These are phyloP conservation scores for Pinus taeda DNA, from an alignment of 75 land plant species.

Conservation along the genomic window DNA sequence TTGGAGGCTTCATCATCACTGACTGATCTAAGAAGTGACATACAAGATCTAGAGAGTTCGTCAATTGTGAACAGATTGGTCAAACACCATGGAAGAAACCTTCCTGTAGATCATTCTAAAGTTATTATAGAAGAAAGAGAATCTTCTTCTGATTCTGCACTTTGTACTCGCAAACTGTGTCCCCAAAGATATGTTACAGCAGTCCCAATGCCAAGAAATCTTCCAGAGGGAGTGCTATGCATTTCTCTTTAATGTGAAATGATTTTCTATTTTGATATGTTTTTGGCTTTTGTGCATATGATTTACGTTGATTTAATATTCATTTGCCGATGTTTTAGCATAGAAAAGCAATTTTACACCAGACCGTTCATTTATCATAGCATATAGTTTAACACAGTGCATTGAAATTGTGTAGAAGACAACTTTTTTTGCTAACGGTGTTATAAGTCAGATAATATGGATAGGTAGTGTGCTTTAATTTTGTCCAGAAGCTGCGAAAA, in stretches of 20 bases:
- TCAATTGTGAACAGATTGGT: conserved; percentile 61
- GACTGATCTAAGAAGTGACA: conserved; percentile 36
- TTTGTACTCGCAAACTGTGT: conserved; percentile 12
- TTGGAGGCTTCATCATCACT: conserved; percentile 39
- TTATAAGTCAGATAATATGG: not conserved
- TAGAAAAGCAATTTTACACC: not conserved
- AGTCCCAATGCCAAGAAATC: conserved; percentile 34
- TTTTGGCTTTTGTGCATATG: conserved; percentile 1
- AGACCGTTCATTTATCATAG: not conserved
- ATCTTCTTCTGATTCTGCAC: conserved; percentile 15
- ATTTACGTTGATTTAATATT: conserved; percentile 3
- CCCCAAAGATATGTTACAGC: conserved; percentile 53
- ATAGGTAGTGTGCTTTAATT: not conserved
- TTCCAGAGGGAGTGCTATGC: conserved; percentile 51
- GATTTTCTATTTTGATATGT: conserved; percentile 5
- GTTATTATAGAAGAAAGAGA: conserved; percentile 1
- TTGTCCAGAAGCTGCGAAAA: not conserved
- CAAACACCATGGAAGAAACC: conserved; percentile 34
- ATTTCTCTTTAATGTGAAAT: conserved; percentile 38
- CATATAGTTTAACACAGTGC: not conserved
- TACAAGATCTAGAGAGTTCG: conserved; percentile 60
- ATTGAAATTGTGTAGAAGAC: not conserved
- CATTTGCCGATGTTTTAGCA: not conserved
- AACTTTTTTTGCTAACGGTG: no score
- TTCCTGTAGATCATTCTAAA: conserved; percentile 7